Evolutionary conservation across 2,329 filamentous ascomycete species (phyloP), one percentile per base, ranked within the genome.

Genomic region (Aspergillus aculeatus): DNA sequence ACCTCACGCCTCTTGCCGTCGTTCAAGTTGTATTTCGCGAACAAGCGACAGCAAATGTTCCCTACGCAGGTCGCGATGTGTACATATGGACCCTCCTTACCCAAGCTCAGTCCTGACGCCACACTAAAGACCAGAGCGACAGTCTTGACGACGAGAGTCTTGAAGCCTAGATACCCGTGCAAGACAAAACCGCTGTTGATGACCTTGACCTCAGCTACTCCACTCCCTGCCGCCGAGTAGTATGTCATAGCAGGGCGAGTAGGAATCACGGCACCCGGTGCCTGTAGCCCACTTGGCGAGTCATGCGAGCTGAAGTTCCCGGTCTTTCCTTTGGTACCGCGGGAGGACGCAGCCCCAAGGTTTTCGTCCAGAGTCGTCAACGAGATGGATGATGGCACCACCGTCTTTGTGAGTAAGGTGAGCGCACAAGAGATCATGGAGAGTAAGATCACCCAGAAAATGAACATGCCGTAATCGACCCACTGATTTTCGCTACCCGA

Each of bases 111-210:
- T 4, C 95, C 95, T 2, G 95, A 98, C 1, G 92, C 89, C 44
- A 98, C 92, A 73, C 91, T 96, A 58, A 98, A 82, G 60, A 97
- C 85, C 50, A 99, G 80, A 14, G 89, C 92, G 16, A 90, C 69
- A 0, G 91, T 90, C 74, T 99, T 99, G 77, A 96, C 84, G 5
- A 94, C 76, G 31, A 99, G 82, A 0, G 95, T 98, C 71, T 89
- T 90, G 44, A 96, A 76, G 67, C 95, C 95, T 7, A 99, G 84
- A 72, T 98, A 98, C 1, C 95, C 94, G 80, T 98, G 95, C 57
- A 99, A 81, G 57, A 99, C 94, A 70, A 98, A 99, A 5, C 95
- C 95, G 69, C 92, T 97, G n/a, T 98, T 84, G 60, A 98, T 98
- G 61, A 98, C 95, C 65, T 95, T 93, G 58, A 98, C 94, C 78